phyloP scores from a whole-genome alignment of 495 filamentous ascomycete genomes.

The Penicillium riverlandense region DNA sequence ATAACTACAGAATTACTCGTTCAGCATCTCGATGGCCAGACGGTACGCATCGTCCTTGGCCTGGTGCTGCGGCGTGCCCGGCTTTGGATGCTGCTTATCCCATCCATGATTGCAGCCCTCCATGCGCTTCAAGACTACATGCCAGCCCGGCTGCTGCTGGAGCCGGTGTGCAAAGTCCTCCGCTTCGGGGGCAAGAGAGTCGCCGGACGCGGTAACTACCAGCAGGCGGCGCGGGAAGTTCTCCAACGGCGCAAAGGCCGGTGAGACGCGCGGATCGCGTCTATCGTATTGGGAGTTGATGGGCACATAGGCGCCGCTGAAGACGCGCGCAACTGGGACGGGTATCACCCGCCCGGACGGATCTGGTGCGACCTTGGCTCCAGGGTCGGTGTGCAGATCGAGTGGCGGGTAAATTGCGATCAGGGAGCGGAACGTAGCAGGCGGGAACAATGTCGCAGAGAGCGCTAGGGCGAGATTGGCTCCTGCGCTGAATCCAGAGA shows the following conservation, averaged over 20 bases:
- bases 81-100: constrained; percentile 21
- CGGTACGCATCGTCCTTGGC: constrained; percentile 30
- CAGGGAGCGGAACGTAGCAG: constrained; percentile 30
- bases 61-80: constrained; percentile 16
- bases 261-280: constrained; percentile 41
- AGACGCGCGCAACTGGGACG: constrained; percentile 16
- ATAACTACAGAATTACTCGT: not conserved
- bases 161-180: constrained; percentile 32
- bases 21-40: constrained; percentile 27
- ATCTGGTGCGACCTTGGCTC: constrained; percentile 19
- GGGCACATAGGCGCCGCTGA: constrained; percentile 27
- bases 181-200: constrained; percentile 34
- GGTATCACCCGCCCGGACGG: constrained; percentile 16
- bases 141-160: constrained; percentile 14
- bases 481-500: constrained; percentile 41
- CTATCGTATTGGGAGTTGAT: constrained; percentile 14
- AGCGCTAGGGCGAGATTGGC: constrained; percentile 36
- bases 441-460: constrained; percentile 29
- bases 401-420: constrained; percentile 35
- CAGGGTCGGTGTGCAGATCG: constrained; percentile 21
- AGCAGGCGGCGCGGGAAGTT: constrained; percentile 33
- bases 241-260: constrained; percentile 27
- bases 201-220: constrained; percentile 36
- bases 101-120: constrained; percentile 34
- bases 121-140: constrained; percentile 35